Percentiles rank a stretch among this genome's conserved stretches.
phyloP scores from a whole-genome alignment of 2,329 filamentous ascomycete genomes.

The Allantophomopsis cytisporea region DNA sequence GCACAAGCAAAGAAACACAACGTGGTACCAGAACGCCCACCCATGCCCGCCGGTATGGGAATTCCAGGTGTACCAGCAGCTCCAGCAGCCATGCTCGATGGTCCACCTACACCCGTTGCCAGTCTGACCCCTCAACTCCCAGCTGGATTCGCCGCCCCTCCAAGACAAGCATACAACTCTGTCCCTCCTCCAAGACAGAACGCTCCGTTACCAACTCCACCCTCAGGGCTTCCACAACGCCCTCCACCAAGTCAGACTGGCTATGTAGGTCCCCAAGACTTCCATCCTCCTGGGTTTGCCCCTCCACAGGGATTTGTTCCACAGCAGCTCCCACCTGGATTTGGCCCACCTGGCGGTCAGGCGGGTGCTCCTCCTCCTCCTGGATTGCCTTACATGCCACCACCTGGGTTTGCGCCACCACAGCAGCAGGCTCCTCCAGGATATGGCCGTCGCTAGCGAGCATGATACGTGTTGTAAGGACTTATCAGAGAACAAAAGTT shows the following conservation, averaged over 20 bases:
- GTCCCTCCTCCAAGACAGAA: conserved; percentile 21
- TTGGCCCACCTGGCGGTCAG: conserved; percentile 20
- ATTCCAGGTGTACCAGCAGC: conserved; percentile 25
- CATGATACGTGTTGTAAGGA: neutral
- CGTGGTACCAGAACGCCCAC: conserved; percentile 55
- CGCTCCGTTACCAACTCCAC: conserved; percentile 44
- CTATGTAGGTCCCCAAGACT: conserved; percentile 50
- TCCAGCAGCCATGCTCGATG: conserved; percentile 24
- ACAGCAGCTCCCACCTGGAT: conserved; percentile 28
- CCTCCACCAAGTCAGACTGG: conserved; percentile 57
- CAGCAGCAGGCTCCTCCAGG: conserved; percentile 15
- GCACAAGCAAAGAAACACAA: conserved; percentile 91
- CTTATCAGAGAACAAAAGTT: too few relatives aligned
- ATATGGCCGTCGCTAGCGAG: conserved; percentile 11
- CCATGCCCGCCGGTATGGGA: conserved; percentile 21
- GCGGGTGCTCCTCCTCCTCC: conserved; percentile 11
- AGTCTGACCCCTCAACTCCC: conserved; percentile 6
- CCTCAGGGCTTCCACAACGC: conserved; percentile 41
- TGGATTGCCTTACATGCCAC: conserved; percentile 8
- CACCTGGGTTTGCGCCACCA: conserved; percentile 11
- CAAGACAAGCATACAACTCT: conserved; percentile 12
- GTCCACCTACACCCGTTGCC: conserved; percentile 4
- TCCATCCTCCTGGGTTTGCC: conserved; percentile 27
- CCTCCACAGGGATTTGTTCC: conserved; percentile 33
- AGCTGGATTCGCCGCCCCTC: conserved; percentile 13